These are phyloP conservation scores for Irpex sp. DNA, from an alignment of 1,284 basidiomycete genomes.

Conservation along the genomic window DNA sequence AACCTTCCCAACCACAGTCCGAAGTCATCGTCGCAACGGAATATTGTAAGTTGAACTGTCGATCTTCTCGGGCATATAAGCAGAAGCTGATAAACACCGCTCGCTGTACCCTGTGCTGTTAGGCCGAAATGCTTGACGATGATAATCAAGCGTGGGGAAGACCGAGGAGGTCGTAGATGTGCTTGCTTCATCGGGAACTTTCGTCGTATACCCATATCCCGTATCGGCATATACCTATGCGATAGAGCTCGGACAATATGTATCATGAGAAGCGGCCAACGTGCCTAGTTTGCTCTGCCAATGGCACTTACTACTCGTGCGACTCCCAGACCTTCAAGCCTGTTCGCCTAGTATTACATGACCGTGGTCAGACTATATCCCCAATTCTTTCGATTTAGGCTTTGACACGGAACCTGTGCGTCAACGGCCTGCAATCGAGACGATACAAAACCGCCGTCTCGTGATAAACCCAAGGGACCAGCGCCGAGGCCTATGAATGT, in stretches of 20 bases:
- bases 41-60: background rate
- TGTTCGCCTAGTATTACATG: too few relatives aligned
- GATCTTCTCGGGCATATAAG: background rate
- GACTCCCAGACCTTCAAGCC: too few relatives aligned
- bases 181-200: background rate
- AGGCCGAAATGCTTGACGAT: conserved; percentile 12
- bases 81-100: background rate
- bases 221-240: background rate
- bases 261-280: background rate
- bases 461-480: background rate
- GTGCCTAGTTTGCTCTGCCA: too few relatives aligned
- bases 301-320: too few relatives aligned
- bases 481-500: background rate
- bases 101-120: background rate
- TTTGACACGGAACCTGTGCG: background rate
- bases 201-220: background rate
- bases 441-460: too few relatives aligned
- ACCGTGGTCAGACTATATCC: too few relatives aligned
- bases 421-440: background rate
- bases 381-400: background rate
- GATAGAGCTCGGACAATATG: background rate
- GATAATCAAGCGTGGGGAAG: conserved; percentile 13
- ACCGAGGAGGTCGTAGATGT: conserved; percentile 3
- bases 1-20: background rate
- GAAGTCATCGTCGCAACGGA: background rate